Evolutionary conservation across 2,329 filamentous ascomycete species (phyloP), one percentile per base, ranked within the genome.

Genomic region (Cryphonectria japonica): DNA sequence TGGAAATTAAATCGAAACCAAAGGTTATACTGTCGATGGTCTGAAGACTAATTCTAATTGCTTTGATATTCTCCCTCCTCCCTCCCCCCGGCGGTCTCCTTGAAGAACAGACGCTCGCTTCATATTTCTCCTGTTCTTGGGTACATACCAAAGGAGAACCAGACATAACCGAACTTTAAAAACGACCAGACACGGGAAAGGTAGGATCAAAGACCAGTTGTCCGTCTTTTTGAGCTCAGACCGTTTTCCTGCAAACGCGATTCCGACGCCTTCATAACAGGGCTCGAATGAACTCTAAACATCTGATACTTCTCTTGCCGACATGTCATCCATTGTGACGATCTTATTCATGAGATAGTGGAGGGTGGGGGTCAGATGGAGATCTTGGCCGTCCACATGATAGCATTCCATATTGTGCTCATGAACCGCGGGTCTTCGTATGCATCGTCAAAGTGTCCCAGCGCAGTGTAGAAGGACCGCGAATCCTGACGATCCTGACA

Each of bases 391-490:
- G 76, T 43, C 78, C 78, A 79, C 19, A 76, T 50, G 9, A 79
- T 75, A 9, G 74, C 78, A 19, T 75, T 75, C 1, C 70, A 65
- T 2, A 79, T 65, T 50, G 77, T 76, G 5, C 50, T 70, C 57
- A 76, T 71, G 57, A 79, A 79, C 8, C 69, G 76, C n/a, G 75
- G 74, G 29, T 84, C 77, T 54, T 75, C 73, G 70, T 81, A 84
- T 2, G 82, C 79, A 66, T 80, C 77, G 19, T 79, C 79, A 72
- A 82, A 84, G 69, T 84, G 82, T 6, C 82, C 82, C 26, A 84
- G 75, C 2, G 82, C 77, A 11, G 81, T 82, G 72, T 84, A 83
- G 69, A 83, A 83, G 5, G 78, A 79, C 59, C 81, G 76, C 0
- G 79, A 78, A 2, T 81, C 80, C 54, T 82, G 81, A 43, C 82